Conservation (phyloP, 345 rosid genomes). For the Moringa oleifera region DNA sequence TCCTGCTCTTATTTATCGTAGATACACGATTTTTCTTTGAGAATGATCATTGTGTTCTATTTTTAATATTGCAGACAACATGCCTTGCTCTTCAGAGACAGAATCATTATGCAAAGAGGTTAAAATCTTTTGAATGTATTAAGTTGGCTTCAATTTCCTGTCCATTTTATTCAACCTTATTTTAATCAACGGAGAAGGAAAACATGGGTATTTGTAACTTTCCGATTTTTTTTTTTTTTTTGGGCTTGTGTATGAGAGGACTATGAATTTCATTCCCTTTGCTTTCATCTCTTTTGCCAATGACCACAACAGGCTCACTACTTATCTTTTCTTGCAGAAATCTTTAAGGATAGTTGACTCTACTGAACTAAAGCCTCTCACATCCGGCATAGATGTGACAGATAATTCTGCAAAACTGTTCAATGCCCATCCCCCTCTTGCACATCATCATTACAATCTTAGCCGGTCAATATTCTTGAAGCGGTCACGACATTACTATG, state of each 20-base stretch:
- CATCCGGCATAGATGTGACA: constrained; percentile 29
- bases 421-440: constrained; percentile 25
- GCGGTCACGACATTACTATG: constrained; percentile 48
- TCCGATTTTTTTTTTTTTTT: too few species aligned
- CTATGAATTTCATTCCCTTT: neutral
- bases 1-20: neutral
- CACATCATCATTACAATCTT: constrained; percentile 35
- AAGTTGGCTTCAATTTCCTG: neutral
- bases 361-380: constrained; percentile 25
- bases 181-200: neutral
- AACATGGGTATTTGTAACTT: neutral
- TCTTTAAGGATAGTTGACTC: constrained; percentile 25
- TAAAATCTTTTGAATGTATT: neutral
- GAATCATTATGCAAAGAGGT: constrained; percentile 36
- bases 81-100: constrained; percentile 36
- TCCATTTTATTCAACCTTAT: too few species aligned
- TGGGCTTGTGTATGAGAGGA: neutral
- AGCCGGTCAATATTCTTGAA: constrained; percentile 49
- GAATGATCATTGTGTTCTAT: neutral
- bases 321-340: constrained; percentile 26
- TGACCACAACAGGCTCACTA: neutral
- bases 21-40: neutral
- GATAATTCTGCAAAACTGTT: constrained; percentile 31
- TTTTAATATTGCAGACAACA: constrained; percentile 31
- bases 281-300: neutral